Evolutionary conservation across 345 rosid species (phyloP).

Genomic region (Turnera subulata): DNA sequence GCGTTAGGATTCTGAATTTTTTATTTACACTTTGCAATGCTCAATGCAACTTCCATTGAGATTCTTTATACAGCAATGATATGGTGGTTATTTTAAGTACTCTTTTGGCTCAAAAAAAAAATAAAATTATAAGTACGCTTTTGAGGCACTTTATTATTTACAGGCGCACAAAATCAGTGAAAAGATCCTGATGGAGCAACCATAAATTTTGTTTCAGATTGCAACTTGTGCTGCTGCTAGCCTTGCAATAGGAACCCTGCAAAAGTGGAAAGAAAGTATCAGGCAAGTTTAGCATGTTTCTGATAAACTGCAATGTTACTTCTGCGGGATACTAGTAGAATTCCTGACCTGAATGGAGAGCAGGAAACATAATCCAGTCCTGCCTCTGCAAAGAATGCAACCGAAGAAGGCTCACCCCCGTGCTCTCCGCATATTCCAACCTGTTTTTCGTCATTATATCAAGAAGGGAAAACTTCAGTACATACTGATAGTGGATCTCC

Average conservation of each 20-base stretch:
- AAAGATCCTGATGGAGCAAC: background rate
- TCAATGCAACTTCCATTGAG: background rate
- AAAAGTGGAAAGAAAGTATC: background rate
- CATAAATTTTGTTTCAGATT: constrained; percentile 25
- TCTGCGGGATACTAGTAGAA: background rate
- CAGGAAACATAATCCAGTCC: constrained; percentile 96
- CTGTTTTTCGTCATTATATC: constrained; percentile 39
- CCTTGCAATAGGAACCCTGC: constrained; percentile 93
- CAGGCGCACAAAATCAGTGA: background rate
- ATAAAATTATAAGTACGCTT: too few relatives aligned
- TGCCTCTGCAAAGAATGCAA: constrained; percentile 75
- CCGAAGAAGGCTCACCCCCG: constrained; percentile 95
- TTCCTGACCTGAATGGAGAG: constrained; percentile 82
- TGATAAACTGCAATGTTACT: too few relatives aligned
- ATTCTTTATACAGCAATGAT: too few relatives aligned
- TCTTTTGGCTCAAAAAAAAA: too few relatives aligned
- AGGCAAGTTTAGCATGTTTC: background rate
- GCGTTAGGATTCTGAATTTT: too few relatives aligned
- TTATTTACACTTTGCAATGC: background rate
- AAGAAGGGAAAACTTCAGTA: too few relatives aligned
- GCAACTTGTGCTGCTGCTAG: constrained; percentile 89
- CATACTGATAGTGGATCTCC: too few relatives aligned
- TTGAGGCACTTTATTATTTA: constrained; percentile 5
- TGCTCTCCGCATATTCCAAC: constrained; percentile 96
- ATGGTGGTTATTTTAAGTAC: background rate